Evolutionary conservation across 108 stramenopile genomes (phyloP), one percentile per base, ranked within the genome.

Genomic region (Cafeteria roenbergensis): DNA sequence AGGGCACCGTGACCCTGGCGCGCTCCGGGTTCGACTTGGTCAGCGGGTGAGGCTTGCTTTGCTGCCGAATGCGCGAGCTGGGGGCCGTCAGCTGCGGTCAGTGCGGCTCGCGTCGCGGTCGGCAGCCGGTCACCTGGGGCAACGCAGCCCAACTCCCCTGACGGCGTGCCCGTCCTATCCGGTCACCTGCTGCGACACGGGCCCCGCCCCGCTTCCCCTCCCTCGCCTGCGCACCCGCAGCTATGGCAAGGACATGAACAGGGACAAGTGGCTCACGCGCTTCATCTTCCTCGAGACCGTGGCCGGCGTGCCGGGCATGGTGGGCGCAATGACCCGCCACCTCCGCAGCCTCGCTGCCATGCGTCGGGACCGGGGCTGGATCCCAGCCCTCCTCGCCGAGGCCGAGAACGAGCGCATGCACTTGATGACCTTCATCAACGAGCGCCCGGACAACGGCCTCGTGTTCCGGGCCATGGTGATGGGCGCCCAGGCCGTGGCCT

Each of bases 401-500:
- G 94, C 94, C 34, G 93, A 93, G 76, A 97, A 97, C 70, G 94
- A 97, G 78, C 82, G 88, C 21, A 92, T 95, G 91, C 96, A 97
- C 69, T 73, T 98, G 9, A 63, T 95, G 37, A 87, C 88, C 29
- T 95, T 89, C 73, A 80, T 90, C 55, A 60, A 78, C 30, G 80
- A 90, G 81, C 86, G 85, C 75, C n/a, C n/a, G n/a, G 75, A 93
- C 61, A 88, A 88, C 17, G 77, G 81, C 58, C 53, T 65, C 8
- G 9, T 75, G 27, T 85, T 66, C 65, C 80, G 86, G 29, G 78
- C 71, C 0, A 71, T 87, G 1, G 89, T 94, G 1, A 72, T 89
- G 42, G 75, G 68, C 8, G 82, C 82, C 25, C 86, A 88, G 72
- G 38, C 72, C 73, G 51, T 74, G 28, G 92, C 93, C 67, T 87